Conservation (phyloP, 192 early-diverging fungal genomes). For the Backusella psychrophila region DNA sequence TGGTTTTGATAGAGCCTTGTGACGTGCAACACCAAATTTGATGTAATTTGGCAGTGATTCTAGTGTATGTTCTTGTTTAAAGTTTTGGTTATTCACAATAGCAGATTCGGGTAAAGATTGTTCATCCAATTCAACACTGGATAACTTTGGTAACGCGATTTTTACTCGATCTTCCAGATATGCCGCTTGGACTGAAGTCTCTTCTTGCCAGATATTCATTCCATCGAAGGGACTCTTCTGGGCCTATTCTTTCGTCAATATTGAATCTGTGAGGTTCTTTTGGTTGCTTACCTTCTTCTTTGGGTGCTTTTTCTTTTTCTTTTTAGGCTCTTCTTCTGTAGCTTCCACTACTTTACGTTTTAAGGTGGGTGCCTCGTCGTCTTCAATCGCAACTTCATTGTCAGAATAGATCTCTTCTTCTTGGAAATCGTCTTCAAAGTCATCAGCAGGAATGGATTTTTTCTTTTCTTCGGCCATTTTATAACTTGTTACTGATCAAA, state of each 20-base stretch:
- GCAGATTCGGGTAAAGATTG: slow-evolving; percentile 34
- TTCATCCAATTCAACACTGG: slow-evolving; percentile 36
- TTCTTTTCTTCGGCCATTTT: slow-evolving; percentile 13
- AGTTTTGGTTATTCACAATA: slow-evolving; percentile 41
- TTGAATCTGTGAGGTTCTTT: not conserved
- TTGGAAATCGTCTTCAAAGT: slow-evolving; percentile 50
- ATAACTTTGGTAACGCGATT: slow-evolving; percentile 38
- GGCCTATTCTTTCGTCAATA: not conserved
- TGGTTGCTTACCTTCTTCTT: slow-evolving; percentile 20
- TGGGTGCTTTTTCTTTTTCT: slow-evolving; percentile 45
- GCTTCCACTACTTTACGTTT: slow-evolving; percentile 28
- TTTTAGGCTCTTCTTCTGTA: slow-evolving; percentile 19
- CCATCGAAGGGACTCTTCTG: slow-evolving; percentile 24
- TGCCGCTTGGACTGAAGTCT: slow-evolving; percentile 33
- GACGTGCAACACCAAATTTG: slow-evolving; percentile 48
- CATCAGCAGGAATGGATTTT: slow-evolving; percentile 39
- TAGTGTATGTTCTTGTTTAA: slow-evolving; percentile 45
- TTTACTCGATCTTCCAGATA: slow-evolving; percentile 41
- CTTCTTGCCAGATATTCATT: slow-evolving; percentile 32
- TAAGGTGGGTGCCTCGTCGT: slow-evolving; percentile 18
- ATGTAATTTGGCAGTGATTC: slow-evolving; percentile 47
- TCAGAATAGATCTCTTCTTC: slow-evolving; percentile 37
- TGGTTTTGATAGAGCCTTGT: slow-evolving; percentile 44
- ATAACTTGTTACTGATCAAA: not conserved
- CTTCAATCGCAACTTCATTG: slow-evolving; percentile 26